phyloP scores from a whole-genome alignment of 2,329 filamentous ascomycete species.

The Calonectria hongkongensis region DNA sequence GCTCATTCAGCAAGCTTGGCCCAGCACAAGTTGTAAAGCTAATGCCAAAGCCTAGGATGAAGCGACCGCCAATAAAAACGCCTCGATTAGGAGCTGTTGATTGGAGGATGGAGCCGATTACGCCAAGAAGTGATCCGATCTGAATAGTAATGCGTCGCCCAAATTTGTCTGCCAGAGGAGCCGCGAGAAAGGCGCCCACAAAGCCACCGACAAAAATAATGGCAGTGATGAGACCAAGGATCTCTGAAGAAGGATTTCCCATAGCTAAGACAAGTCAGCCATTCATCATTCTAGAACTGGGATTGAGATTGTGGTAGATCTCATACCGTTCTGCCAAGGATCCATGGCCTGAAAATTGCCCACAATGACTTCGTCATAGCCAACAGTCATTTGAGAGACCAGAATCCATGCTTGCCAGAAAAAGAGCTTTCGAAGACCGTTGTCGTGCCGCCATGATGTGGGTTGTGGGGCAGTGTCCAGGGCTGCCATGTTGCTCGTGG shows the following conservation, averaged over 20 bases:
- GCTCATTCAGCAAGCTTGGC: slow-evolving; percentile 23
- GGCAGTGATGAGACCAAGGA: slow-evolving; percentile 24
- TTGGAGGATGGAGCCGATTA: slow-evolving; percentile 12
- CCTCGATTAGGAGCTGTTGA: neutral
- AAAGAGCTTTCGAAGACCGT: slow-evolving; percentile 19
- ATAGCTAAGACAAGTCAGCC: slow-evolving; percentile 5
- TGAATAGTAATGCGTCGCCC: slow-evolving; percentile 13
- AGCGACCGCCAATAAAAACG: slow-evolving; percentile 23
- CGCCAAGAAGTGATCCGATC: slow-evolving; percentile 10
- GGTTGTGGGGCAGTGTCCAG: neutral
- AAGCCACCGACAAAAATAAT: slow-evolving; percentile 28
- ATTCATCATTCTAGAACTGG: too few species aligned
- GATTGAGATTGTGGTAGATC: neutral
- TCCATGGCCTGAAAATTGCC: slow-evolving; percentile 28
- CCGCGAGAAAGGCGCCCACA: slow-evolving; percentile 8
- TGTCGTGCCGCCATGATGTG: slow-evolving; percentile 15
- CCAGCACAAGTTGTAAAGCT: slow-evolving; percentile 27
- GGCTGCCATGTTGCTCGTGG: neutral
- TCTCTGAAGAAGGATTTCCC: slow-evolving; percentile 17
- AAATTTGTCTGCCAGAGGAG: slow-evolving; percentile 11
- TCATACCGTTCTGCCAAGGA: slow-evolving; percentile 13
- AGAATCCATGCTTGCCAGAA: slow-evolving; percentile 30
- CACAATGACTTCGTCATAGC: slow-evolving; percentile 30
- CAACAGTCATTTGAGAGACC: slow-evolving; percentile 24
- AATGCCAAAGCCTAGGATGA: slow-evolving; percentile 12